Evolutionary conservation across 176 grass and related monocot genomes (phyloP).

Genomic region (Juncus effusus): DNA sequence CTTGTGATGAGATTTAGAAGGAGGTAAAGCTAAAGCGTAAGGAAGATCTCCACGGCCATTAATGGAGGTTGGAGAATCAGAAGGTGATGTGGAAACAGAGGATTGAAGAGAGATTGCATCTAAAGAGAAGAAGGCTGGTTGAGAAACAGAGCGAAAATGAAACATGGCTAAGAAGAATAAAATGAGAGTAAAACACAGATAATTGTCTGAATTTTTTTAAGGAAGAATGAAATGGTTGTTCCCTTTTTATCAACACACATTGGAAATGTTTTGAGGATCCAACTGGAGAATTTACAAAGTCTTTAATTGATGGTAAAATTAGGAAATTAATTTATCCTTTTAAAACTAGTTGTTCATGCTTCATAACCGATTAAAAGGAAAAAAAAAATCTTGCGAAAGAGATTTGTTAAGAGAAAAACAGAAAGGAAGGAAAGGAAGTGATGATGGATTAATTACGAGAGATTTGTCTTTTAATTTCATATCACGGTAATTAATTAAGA

Average conservation of each 20-base stretch:
- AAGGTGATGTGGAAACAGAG: not conserved
- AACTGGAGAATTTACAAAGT: no score
- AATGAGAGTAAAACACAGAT: no score
- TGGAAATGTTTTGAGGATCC: no score
- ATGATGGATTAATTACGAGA: not conserved
- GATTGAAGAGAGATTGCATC: constrained; percentile 9
- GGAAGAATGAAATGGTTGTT: no score
- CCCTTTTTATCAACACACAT: no score
- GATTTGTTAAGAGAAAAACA: not conserved
- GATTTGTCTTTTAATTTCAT: constrained; percentile 6
- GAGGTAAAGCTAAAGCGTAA: not conserved
- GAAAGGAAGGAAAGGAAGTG: not conserved
- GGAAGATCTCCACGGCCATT: no score
- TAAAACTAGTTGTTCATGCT: no score
- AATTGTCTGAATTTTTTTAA: no score
- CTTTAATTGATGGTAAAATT: no score
- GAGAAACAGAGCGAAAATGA: not conserved
- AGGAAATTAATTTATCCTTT: no score
- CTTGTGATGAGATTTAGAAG: not conserved
- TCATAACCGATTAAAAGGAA: no score
- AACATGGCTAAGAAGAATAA: not conserved
- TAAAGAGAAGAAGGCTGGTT: not conserved
- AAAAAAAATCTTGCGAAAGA: not conserved
- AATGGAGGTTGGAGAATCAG: not conserved
- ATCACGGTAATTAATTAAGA: not conserved